A percentile compares a stretch with the other conserved stretches of the same genome.
Conservation (phyloP, 371 early-diverging fungal species). For the Syncephalastrum sp. region DNA sequence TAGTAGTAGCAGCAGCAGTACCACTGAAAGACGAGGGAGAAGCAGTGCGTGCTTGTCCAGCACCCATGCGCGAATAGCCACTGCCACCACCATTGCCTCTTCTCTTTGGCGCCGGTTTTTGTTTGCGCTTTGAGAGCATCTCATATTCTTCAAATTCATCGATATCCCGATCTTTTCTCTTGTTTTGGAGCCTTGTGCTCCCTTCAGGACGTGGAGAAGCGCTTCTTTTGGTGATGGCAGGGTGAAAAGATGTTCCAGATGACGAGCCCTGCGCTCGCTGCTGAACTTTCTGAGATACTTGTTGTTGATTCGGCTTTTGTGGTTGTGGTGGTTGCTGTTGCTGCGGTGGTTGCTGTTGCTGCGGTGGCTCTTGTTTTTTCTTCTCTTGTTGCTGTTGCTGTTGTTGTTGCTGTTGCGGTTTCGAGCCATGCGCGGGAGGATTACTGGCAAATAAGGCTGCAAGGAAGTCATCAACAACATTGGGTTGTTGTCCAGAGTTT, state of each 20-base stretch:
- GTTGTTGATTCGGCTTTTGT: background rate
- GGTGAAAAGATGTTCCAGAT: background rate
- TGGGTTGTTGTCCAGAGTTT: conserved; percentile 18
- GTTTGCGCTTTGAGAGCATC: conserved; percentile 36
- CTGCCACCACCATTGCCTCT: conserved; percentile 2
- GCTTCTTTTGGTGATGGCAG: no score
- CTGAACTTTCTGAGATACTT: background rate
- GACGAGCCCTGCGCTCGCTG: conserved; percentile 8
- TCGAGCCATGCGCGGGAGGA: conserved; percentile 65
- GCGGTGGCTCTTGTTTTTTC: conserved; percentile 10
- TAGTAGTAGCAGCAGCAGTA: conserved; percentile 9
- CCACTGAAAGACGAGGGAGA: conserved; percentile 10
- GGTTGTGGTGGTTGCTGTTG: background rate
- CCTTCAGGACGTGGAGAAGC: no score
- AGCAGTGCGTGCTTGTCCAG: background rate
- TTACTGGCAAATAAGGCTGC: conserved; percentile 47
- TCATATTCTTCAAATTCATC: conserved; percentile 56
- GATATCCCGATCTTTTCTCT: conserved; percentile 17
- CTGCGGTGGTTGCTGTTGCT: background rate
- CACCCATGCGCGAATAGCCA: background rate
- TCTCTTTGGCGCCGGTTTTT: conserved; percentile 8
- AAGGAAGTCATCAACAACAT: conserved; percentile 50
- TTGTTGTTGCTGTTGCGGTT: conserved; percentile 64
- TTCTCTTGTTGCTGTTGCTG: conserved; percentile 45
- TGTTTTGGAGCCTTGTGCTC: no score